Conservation (phyloP, 2,329 filamentous ascomycete species). For the Sordariomycetes sp. region DNA sequence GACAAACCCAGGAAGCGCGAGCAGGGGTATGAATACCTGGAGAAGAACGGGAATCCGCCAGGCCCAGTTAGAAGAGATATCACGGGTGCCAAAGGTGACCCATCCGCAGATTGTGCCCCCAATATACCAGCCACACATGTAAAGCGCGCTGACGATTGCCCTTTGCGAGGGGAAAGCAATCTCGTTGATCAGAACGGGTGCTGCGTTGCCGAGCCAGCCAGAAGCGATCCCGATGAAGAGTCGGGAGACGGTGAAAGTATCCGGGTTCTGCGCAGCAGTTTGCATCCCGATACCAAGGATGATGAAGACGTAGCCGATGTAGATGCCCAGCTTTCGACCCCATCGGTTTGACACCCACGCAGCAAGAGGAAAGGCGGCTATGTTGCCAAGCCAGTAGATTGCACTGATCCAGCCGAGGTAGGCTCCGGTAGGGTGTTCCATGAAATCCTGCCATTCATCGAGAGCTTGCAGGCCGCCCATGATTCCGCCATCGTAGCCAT, state of each 20-base stretch:
- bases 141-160: slow-evolving; percentile 31
- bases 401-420: slow-evolving; percentile 26
- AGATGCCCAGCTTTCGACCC: slow-evolving; percentile 28
- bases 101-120: slow-evolving; percentile 18
- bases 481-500: slow-evolving; percentile 17
- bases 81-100: slow-evolving; percentile 16
- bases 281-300: slow-evolving; percentile 14
- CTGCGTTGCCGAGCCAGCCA: slow-evolving; percentile 15
- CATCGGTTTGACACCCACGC: slow-evolving; percentile 25
- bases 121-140: slow-evolving; percentile 33
- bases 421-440: slow-evolving; percentile 22
- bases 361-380: slow-evolving; percentile 24
- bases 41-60: slow-evolving; percentile 16
- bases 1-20: slow-evolving; percentile 8
- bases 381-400: slow-evolving; percentile 26
- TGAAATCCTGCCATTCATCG: slow-evolving; percentile 25
- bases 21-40: slow-evolving; percentile 10
- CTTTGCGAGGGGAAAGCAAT: slow-evolving; percentile 21
- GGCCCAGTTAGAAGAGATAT: slow-evolving; percentile 12
- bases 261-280: slow-evolving; percentile 9
- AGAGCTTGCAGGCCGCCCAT: slow-evolving; percentile 31
- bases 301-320: slow-evolving; percentile 20
- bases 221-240: slow-evolving; percentile 18
- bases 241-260: slow-evolving; percentile 18
- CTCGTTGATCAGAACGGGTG: slow-evolving; percentile 20